Conservation (phyloP, 2,329 filamentous ascomycete genomes). For the Rachicladosporium sp. region DNA sequence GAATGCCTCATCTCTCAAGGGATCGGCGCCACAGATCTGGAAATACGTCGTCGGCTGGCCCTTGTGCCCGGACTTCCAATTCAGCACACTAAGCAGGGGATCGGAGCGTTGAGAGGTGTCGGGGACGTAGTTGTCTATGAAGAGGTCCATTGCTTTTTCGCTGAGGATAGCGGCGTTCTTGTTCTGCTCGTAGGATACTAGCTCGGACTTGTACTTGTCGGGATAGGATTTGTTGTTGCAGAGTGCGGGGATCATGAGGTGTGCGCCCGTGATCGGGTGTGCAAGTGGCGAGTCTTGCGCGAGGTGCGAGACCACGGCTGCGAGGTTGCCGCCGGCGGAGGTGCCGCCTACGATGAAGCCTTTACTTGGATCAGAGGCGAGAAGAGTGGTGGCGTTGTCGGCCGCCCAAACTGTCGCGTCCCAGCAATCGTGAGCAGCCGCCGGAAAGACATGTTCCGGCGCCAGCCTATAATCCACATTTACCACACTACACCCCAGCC, state of each 20-base stretch:
- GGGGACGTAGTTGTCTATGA: conserved; percentile 6
- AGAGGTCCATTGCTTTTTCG: conserved; percentile 12
- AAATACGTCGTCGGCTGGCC: conserved; percentile 34
- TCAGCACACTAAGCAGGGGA: conserved; percentile 17
- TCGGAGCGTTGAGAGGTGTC: background rate
- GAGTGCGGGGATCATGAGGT: conserved; percentile 36
- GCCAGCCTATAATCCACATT: conserved; percentile 42
- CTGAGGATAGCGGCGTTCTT: conserved; percentile 21
- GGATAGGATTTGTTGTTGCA: conserved; percentile 31
- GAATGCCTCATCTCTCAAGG: conserved; percentile 37
- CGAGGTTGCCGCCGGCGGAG: conserved; percentile 40
- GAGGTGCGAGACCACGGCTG: conserved; percentile 33
- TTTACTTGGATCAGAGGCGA: conserved; percentile 30
- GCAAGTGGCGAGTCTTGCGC: conserved; percentile 29
- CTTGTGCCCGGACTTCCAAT: conserved; percentile 22
- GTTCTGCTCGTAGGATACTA: conserved; percentile 32
- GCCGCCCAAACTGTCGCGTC: conserved; percentile 34
- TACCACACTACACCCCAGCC: conserved; percentile 31
- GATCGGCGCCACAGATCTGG: conserved; percentile 37
- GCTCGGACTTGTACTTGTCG: conserved; percentile 23
- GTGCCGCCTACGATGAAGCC: conserved; percentile 41
- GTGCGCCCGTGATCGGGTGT: conserved; percentile 34
- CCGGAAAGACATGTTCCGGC: conserved; percentile 40
- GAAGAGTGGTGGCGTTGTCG: conserved; percentile 12
- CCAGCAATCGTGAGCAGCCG: conserved; percentile 36